phyloP scores from a whole-genome alignment of 495 filamentous ascomycete genomes.

The Hypoxylon subgilvum region DNA sequence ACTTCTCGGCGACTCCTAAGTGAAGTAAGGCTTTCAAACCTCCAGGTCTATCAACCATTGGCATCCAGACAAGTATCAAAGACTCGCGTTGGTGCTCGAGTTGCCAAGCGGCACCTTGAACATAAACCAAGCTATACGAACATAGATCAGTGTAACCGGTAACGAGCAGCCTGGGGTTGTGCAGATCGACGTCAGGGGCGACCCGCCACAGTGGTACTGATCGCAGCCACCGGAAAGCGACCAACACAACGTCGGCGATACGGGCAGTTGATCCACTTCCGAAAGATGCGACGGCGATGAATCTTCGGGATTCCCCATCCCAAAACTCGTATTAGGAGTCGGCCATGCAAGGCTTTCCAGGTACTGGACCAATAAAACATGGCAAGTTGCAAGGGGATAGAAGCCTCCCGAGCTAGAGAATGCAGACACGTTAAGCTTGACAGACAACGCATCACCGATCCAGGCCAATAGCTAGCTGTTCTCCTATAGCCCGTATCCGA shows the following conservation, averaged over 20 bases:
- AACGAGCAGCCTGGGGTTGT: too few species aligned
- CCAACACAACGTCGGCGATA: background rate
- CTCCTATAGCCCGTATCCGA: background rate
- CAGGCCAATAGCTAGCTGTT: background rate
- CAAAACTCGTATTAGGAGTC: slow-evolving; percentile 3
- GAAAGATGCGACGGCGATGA: background rate
- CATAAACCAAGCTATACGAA: too few species aligned
- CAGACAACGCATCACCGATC: background rate
- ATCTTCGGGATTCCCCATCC: background rate
- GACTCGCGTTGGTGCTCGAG: too few species aligned
- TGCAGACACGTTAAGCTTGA: background rate
- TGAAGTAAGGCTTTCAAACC: too few species aligned
- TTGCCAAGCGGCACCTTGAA: too few species aligned
- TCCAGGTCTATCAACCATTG: too few species aligned
- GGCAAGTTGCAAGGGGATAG: slow-evolving; percentile 6
- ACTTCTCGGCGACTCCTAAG: too few species aligned
- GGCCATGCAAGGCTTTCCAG: background rate
- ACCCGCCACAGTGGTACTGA: slow-evolving; percentile 9
- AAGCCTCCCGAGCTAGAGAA: background rate
- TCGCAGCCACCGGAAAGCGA: slow-evolving; percentile 4
- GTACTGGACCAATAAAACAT: background rate
- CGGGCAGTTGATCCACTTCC: background rate
- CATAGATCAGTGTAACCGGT: too few species aligned
- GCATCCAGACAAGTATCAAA: too few species aligned
- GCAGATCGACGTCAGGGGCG: background rate